Base-by-base conservation (phyloP, 108 stramenopile genomes). In the Fistulifera solaris region DNA sequence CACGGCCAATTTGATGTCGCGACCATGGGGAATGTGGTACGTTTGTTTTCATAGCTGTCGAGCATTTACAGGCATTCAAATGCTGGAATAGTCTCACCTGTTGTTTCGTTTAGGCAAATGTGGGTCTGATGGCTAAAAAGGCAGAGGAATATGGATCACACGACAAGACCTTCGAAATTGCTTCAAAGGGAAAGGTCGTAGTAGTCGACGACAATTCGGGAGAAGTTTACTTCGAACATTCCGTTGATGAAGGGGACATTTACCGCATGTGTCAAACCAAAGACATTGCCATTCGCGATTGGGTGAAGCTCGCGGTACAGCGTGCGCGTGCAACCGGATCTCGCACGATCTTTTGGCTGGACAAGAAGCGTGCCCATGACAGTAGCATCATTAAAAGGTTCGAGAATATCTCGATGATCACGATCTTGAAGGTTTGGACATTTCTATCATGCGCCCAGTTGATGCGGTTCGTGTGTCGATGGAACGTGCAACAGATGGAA, bases 191-290 rank as follows among this genome's bases (percentile, higher is more conserved):
- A 28, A 68, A 56, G n/a, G 76, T 93, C 14, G 45, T 66, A 27
- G 91, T 93, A 40, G 67, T 57, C 7, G 92, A 89, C 68, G 86
- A 90, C 45, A 83, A 60, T 27, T 66, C 83, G 18, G 73, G 72
- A 14, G 83, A 93, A 35, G 78, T 80, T 0, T 83, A 81, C 68
- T 77, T 78, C 39, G 74, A 82, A 50, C 93, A 91, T 56, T 25
- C 22, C 22, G 94, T 95, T 15, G 77, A 81, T 42, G 58, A 69
- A 38, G 94, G 94, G n/a, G 94, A 95, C 52, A 75, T 95, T 62
- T 95, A 91, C 89, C 70, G 94, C 28, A 93, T 93, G 94, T 91
- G 91, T 59, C 90, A 93, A 68, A 89, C 90, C 27, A 93, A 93
- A 71, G 94, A 95, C 59, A 81, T 75, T 18, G 81, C 94, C 48